These are phyloP conservation scores for Macrophomina pseudophaseolina DNA, from an alignment of 2,329 filamentous ascomycete species.

Conservation along the genomic window DNA sequence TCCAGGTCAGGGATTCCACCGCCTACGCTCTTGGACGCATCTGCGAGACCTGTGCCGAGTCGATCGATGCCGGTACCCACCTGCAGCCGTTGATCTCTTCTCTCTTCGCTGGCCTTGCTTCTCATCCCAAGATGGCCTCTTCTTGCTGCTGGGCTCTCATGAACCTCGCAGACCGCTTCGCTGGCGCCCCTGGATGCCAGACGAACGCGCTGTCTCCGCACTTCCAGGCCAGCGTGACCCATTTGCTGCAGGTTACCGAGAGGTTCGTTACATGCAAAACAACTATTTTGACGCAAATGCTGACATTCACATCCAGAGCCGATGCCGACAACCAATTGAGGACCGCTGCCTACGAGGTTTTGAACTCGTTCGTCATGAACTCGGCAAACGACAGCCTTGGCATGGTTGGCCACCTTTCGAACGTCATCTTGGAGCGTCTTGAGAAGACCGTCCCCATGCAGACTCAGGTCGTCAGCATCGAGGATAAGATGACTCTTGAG, in stretches of 20 bases:
- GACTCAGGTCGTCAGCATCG: slow-evolving; percentile 91
- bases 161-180: slow-evolving; percentile 96
- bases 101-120: slow-evolving; percentile 86
- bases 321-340: slow-evolving; percentile 88
- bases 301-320: slow-evolving; percentile 44
- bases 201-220: slow-evolving; percentile 85
- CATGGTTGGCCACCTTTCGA: slow-evolving; percentile 80
- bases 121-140: slow-evolving; percentile 93
- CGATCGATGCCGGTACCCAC: slow-evolving; percentile 84
- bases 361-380: slow-evolving; percentile 92
- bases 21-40: slow-evolving; percentile 96
- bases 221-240: slow-evolving; percentile 89
- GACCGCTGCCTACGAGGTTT: slow-evolving; percentile 95
- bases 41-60: slow-evolving; percentile 88
- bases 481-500: slow-evolving; percentile 93
- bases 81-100: slow-evolving; percentile 84
- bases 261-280: slow-evolving; percentile 50
- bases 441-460: slow-evolving; percentile 90
- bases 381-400: slow-evolving; percentile 83
- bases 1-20: slow-evolving; percentile 94
- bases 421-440: slow-evolving; percentile 87
- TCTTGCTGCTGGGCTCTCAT: slow-evolving; percentile 99
- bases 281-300: slow-evolving; percentile 6
- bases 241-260: slow-evolving; percentile 84
- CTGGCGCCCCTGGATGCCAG: slow-evolving; percentile 78